These are phyloP conservation scores for Hemileccinum impolitum DNA, from an alignment of 768 basidiomycete genomes.

Conservation along the genomic window DNA sequence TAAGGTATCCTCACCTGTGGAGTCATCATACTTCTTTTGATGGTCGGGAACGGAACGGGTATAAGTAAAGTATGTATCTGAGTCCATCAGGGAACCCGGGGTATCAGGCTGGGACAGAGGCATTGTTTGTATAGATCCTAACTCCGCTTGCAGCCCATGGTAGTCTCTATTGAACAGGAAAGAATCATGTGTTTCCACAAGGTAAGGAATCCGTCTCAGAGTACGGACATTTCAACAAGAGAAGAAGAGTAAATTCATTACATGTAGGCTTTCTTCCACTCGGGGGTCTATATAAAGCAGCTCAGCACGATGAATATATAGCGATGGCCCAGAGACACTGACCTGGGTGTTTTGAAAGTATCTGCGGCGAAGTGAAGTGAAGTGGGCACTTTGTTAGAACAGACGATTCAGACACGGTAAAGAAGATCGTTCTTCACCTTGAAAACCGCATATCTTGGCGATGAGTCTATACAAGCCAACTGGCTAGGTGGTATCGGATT, in stretches of 20 bases:
- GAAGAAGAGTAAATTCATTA: background rate
- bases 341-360: slow-evolving; percentile 71
- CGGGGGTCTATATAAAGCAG: slow-evolving; percentile 49
- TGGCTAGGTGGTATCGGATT: background rate
- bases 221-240: background rate
- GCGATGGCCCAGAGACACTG: slow-evolving; percentile 1
- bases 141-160: slow-evolving; percentile 66
- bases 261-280: slow-evolving; percentile 42
- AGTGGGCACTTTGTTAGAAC: background rate
- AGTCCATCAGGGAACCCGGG: background rate
- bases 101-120: slow-evolving; percentile 20
- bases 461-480: background rate
- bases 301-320: background rate
- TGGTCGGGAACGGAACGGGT: background rate
- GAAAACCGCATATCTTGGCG: background rate
- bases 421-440: background rate
- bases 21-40: background rate
- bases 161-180: slow-evolving; percentile 56
- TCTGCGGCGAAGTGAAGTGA: slow-evolving; percentile 30
- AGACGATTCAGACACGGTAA: background rate
- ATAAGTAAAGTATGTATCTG: background rate
- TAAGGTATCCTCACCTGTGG: background rate
- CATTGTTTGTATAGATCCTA: slow-evolving; percentile 48
- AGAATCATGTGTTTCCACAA: background rate
- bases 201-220: background rate